Percentiles rank a stretch among this genome's conserved stretches.
phyloP scores from a whole-genome alignment of 1,284 basidiomycete genomes.

The Marasmius fiardii region DNA sequence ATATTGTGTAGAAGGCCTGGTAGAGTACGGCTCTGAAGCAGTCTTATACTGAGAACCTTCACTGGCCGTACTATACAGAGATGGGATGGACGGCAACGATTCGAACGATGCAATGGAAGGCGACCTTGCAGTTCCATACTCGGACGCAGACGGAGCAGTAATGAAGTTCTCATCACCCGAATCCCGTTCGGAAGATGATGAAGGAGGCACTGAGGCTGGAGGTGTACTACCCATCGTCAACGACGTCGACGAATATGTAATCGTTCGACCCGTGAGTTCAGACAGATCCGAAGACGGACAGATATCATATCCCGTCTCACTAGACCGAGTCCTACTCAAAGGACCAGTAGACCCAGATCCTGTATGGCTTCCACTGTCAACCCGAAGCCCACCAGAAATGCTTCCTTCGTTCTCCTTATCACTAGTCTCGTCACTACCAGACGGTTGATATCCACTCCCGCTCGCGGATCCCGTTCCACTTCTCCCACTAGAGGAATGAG shows the following conservation, averaged over 20 bases:
- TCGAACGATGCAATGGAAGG: slow-evolving; percentile 26
- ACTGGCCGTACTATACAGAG: slow-evolving; percentile 51
- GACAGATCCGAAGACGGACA: slow-evolving; percentile 47
- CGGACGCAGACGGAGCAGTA: slow-evolving; percentile 35
- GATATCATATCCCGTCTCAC: slow-evolving; percentile 47
- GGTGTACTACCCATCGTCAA: slow-evolving; percentile 17
- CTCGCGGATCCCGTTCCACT: slow-evolving; percentile 16
- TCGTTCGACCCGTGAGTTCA: slow-evolving; percentile 26
- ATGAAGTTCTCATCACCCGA: slow-evolving; percentile 31
- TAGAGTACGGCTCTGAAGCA: slow-evolving; percentile 35
- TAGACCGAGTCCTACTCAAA: slow-evolving; percentile 27
- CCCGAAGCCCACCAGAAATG: slow-evolving; percentile 2
- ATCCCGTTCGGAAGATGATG: slow-evolving; percentile 28
- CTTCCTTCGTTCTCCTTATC: slow-evolving; percentile 20
- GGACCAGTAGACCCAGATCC: slow-evolving; percentile 16
- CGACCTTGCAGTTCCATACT: slow-evolving; percentile 35
- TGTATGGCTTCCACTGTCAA: neutral
- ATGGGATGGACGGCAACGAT: slow-evolving; percentile 51
- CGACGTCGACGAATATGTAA: slow-evolving; percentile 26
- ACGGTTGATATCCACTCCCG: slow-evolving; percentile 12
- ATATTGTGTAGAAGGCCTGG: slow-evolving; percentile 45
- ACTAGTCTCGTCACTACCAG: slow-evolving; percentile 16
- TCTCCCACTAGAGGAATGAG: slow-evolving; percentile 30
- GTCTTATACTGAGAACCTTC: slow-evolving; percentile 49
- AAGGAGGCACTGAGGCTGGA: slow-evolving; percentile 33